These are phyloP conservation scores for Ophiostoma sp. DNA, from an alignment of 2,329 filamentous ascomycete genomes.

Conservation along the genomic window DNA sequence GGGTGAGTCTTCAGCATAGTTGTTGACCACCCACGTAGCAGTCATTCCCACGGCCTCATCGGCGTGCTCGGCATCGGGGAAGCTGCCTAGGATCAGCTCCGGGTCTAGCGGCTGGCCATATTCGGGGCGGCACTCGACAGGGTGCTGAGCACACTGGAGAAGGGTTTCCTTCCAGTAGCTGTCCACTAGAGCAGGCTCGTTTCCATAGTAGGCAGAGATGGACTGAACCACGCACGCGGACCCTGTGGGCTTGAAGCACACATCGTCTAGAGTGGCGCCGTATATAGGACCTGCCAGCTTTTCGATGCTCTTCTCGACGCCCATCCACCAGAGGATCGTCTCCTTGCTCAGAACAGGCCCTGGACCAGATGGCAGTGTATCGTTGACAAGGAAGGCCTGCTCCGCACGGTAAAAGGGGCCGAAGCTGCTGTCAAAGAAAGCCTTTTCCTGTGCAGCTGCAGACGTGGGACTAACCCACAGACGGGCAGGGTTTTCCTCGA, in stretches of 20 bases:
- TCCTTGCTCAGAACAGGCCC: conserved; percentile 83
- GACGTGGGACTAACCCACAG: conserved; percentile 97
- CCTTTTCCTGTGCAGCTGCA: conserved; percentile 83
- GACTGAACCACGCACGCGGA: conserved; percentile 90
- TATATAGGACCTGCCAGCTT: conserved; percentile 64
- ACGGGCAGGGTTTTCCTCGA: conserved; percentile 84
- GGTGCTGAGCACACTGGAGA: conserved; percentile 67
- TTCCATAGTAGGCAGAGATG: conserved; percentile 80
- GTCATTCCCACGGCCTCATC: conserved; percentile 74
- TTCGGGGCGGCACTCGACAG: conserved; percentile 77
- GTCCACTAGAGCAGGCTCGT: conserved; percentile 56
- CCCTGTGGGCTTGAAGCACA: conserved; percentile 91
- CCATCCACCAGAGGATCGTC: conserved; percentile 89
- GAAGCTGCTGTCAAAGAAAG: conserved; percentile 87
- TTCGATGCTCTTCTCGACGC: conserved; percentile 71
- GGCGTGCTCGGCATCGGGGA: conserved; percentile 58
- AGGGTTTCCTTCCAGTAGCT: conserved; percentile 69
- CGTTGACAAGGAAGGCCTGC: conserved; percentile 90
- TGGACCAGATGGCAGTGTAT: conserved; percentile 57
- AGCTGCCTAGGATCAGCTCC: conserved; percentile 80
- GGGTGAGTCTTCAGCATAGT: conserved; percentile 67
- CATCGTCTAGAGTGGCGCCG: conserved; percentile 67
- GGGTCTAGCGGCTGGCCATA: conserved; percentile 87
- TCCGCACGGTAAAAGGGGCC: conserved; percentile 94
- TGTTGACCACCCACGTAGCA: conserved; percentile 91